A percentile compares a stretch with the other conserved stretches of the same genome.
Conservation (phyloP, 164 flowering plant genomes). For the Liriodendron chinense region DNA sequence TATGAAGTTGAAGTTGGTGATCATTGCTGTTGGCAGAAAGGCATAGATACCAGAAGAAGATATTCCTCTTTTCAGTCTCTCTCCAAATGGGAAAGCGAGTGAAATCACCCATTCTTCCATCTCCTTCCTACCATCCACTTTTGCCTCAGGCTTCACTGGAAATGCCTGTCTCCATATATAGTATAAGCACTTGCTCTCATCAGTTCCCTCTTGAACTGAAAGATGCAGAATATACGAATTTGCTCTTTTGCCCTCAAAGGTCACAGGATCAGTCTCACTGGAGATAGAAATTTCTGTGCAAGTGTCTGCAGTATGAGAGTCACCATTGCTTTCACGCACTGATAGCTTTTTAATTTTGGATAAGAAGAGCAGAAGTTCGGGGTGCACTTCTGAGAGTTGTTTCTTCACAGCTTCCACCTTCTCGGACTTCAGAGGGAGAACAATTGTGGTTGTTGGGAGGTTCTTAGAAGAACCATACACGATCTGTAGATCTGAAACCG, state of each 20-base stretch:
- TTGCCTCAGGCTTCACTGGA: constrained; percentile 38
- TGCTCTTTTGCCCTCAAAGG: constrained; percentile 50
- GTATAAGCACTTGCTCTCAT: constrained; percentile 34
- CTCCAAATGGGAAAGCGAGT: constrained; percentile 47
- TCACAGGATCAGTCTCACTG: constrained; percentile 38
- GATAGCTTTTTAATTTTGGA: constrained; percentile 53
- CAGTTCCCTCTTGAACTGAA: constrained; percentile 32
- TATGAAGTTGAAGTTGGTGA: constrained; percentile 52
- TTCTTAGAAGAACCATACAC: constrained; percentile 27
- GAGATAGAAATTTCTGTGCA: constrained; percentile 44
- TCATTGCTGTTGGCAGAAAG: constrained; percentile 59
- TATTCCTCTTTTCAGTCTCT: constrained; percentile 34
- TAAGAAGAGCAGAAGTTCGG: constrained; percentile 52
- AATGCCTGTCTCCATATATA: constrained; percentile 62
- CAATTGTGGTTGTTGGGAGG: constrained; percentile 39
- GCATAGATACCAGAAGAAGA: constrained; percentile 48
- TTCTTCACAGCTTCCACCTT: constrained; percentile 47
- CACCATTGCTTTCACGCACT: constrained; percentile 36
- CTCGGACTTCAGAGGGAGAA: constrained; percentile 47
- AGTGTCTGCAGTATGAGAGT: constrained; percentile 24
- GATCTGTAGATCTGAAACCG: constrained; percentile 23
- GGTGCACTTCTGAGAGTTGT: constrained; percentile 48
- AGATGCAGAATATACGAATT: constrained; percentile 52
- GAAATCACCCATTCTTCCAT: constrained; percentile 47
- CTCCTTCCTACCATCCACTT: constrained; percentile 40